Base-by-base conservation (phyloP, 176 grass and related monocot genomes). In the Rhynchospora breviuscula region DNA sequence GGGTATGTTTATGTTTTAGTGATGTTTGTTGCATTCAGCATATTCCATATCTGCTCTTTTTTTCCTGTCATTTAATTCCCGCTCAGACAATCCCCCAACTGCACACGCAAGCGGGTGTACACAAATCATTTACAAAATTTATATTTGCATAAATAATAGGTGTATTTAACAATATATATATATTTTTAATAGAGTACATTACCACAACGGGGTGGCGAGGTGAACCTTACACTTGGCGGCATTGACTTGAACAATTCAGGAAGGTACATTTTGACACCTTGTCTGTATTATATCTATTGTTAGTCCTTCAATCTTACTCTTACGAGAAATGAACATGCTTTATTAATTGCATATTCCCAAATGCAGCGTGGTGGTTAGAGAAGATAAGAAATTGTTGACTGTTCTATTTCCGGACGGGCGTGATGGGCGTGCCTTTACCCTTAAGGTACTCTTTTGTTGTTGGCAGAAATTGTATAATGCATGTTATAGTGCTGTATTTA, bases 221-320 rank as follows among this genome's bases (percentile, higher is more conserved):
- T 94, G 64, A 99, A 95, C 72, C 71, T 94, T 85, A 96, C 97
- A 70, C 90, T 99, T 80, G 97, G 97, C 51, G 97, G 97, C 29
- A 99, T 99, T 85, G 97, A 99, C 87, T 85, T 99, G 88, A 99
- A 96, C 79, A 94, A 99, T 90, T 99, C 93, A 84, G 97, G 97
- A 70, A 99, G 97, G 97, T 99, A 88, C 51, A 65, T 59, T 40
- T 10, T 87, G 22, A 81, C 19, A 81, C 63, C 80, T 74, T 1
- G 45, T 33, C 35, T 35, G 63, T 26, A 14, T 59, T 22, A 23
- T 61, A 22, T 11, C 33, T 81, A 63, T 49, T 26, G 15, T 21
- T 52, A 31, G 22, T 52, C 51, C 60, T 82, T 51, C 21, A 3
- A 14, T 54, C 58, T 82, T 31, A 18, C 67, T 66, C 23, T 68